Evolutionary conservation across 192 early-diverging fungal species (phyloP).

Genomic region (Oehlia diaphana): DNA sequence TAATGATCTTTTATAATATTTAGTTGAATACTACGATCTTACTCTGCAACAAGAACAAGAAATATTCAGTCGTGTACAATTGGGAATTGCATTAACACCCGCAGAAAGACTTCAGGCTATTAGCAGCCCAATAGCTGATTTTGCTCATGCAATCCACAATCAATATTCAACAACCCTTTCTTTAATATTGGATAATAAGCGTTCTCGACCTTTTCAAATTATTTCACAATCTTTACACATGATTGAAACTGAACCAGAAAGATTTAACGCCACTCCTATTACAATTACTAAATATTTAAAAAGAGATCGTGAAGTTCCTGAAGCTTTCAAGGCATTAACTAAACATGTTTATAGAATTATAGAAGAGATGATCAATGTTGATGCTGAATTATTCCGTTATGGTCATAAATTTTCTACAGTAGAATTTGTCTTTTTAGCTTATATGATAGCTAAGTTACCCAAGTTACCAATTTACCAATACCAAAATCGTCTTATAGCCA

Average conservation of each 20-base stretch:
- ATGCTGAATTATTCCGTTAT: slow-evolving; percentile 21
- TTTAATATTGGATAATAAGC: slow-evolving; percentile 16
- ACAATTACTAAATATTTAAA: slow-evolving; percentile 19
- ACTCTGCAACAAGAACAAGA: slow-evolving; percentile 35
- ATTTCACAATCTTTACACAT: slow-evolving; percentile 28
- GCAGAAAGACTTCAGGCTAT: slow-evolving; percentile 35
- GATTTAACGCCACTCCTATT: slow-evolving; percentile 9
- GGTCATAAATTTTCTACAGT: slow-evolving; percentile 16
- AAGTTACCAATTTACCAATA: slow-evolving; percentile 15
- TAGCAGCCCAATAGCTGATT: slow-evolving; percentile 26
- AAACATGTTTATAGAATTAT: slow-evolving; percentile 11
- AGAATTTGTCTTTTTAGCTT: slow-evolving; percentile 24
- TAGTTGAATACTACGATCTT: slow-evolving; percentile 35
- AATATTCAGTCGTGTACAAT: slow-evolving; percentile 35
- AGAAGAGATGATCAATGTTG: slow-evolving; percentile 18
- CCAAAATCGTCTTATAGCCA: slow-evolving; percentile 18
- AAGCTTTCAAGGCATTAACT: not conserved
- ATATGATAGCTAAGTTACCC: slow-evolving; percentile 17
- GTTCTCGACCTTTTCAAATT: slow-evolving; percentile 23
- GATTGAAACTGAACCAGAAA: slow-evolving; percentile 22
- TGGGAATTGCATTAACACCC: slow-evolving; percentile 30
- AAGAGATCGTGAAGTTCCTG: slow-evolving; percentile 19
- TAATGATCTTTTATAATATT: not conserved
- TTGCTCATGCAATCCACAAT: slow-evolving; percentile 1
- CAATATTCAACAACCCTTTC: not conserved